Evolutionary conservation across 2,329 filamentous ascomycete genomes (phyloP).

Genomic region (Fusarium succisae): DNA sequence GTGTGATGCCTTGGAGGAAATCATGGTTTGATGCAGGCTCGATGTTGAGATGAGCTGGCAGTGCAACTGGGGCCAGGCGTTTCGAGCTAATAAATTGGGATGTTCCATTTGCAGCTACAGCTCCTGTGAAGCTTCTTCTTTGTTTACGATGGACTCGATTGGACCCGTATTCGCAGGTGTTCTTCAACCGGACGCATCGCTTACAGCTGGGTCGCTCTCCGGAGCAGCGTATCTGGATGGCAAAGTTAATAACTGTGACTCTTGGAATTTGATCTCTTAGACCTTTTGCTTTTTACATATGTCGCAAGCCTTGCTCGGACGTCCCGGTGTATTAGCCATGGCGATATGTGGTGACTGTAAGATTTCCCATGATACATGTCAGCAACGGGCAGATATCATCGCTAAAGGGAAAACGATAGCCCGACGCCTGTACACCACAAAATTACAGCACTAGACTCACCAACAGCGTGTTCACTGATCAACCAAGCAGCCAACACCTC

Average conservation of each 20-base stretch:
- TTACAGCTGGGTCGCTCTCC: conserved; percentile 30
- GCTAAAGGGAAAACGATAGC: background rate
- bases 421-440: background rate
- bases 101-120: fast-evolving
- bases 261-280: too few species aligned
- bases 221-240: conserved; percentile 26
- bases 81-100: fast-evolving
- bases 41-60: fast-evolving
- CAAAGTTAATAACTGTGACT: background rate
- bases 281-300: conserved; percentile 35
- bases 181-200: conserved; percentile 14
- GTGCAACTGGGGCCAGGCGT: fast-evolving
- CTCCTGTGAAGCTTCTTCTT: too few species aligned
- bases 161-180: background rate
- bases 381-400: background rate
- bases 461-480: background rate
- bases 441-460: background rate
- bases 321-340: conserved; percentile 1
- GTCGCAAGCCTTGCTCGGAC: conserved; percentile 25
- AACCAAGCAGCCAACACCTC: background rate
- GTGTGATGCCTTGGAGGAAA: background rate
- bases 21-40: background rate
- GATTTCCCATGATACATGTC: background rate
- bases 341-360: fast-evolving
- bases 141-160: fast-evolving